These are phyloP conservation scores for Corylus americana DNA, from an alignment of 306 rosid species.

Conservation along the genomic window DNA sequence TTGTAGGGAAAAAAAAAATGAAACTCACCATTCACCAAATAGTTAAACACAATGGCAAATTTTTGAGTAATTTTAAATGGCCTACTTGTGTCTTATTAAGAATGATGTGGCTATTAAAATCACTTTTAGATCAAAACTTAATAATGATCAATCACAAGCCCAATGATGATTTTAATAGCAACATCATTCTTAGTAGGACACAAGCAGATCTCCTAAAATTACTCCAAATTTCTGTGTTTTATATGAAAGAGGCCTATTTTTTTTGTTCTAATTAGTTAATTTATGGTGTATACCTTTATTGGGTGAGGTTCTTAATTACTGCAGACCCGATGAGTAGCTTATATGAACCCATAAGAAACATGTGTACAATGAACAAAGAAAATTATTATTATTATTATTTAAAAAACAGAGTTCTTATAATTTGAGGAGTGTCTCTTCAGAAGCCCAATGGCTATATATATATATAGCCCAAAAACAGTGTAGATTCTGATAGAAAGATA, in stretches of 20 bases:
- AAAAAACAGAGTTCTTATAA: neutral
- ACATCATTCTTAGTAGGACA: no score
- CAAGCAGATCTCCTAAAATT: no score
- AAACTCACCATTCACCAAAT: neutral
- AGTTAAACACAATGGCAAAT: neutral
- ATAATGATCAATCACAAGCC: no score
- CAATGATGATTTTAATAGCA: no score
- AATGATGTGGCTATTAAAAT: no score
- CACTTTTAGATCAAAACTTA: no score
- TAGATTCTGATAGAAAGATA: conserved; percentile 28
- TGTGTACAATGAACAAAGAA: neutral
- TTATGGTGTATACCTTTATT: neutral
- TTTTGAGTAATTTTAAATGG: no score
- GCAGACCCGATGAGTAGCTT: neutral
- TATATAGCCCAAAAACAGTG: conserved; percentile 19
- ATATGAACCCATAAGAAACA: neutral
- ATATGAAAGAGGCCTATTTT: neutral
- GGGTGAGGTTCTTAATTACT: neutral
- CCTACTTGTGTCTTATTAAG: no score
- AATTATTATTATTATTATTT: neutral
- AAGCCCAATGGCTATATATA: neutral
- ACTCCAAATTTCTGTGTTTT: neutral
- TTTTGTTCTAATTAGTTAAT: neutral
- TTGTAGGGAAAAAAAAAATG: conserved; percentile 1
- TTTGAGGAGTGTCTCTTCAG: conserved; percentile 7